Evolutionary conservation across 345 rosid genomes (phyloP), one percentile per base, ranked within the genome.

Genomic region (Laguncularia racemosa): DNA sequence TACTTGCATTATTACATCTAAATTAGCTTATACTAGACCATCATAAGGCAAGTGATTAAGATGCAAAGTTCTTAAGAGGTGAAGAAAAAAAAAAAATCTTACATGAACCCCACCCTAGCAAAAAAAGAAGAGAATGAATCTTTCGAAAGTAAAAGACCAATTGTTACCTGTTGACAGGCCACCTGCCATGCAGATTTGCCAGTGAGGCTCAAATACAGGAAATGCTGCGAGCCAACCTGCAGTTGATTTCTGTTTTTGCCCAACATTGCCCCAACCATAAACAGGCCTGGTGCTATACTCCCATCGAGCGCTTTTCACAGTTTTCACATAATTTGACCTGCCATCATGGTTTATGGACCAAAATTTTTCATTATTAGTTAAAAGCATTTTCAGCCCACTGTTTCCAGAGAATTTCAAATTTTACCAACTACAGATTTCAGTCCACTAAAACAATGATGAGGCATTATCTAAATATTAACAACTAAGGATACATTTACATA

Each of bases 181-280:
- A 58, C 88, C 88, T 6, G 93, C 98, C 96, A 92, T 84, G 86
- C 98, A 89, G 66, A 86, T 67, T 82, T 92, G 98, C 98, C 98
- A 92, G 58, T 92, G 98, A 60, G 98, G 98, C 81, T 92, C 98
- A 61, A 92, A 92, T 57, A 92, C 83, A 59, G 98, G 96, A 71
- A 92, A 83, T 64, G 84, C 98, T 18, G 98, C 98, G 63, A 79
- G 86, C 98, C 98, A 92, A 56, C 98, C 96, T 14, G 98, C 98
- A 14, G 98, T 83, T 15, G 98, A 81, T 78, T 84, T 86, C 76
- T 89, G 98, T 57, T 73, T 71, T 45, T 78, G 67, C 56, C 82
- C 86, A 62, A 77, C 93, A 84, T 84, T 62, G 61, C 98, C 96
- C 98, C 98, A 92, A 58, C 98, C 98, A 58, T 78, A 89, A 62